A percentile compares a stretch with the other conserved stretches of the same genome.
Conservation (phyloP, 495 filamentous ascomycete species). For the Hypoxylon trugodes region DNA sequence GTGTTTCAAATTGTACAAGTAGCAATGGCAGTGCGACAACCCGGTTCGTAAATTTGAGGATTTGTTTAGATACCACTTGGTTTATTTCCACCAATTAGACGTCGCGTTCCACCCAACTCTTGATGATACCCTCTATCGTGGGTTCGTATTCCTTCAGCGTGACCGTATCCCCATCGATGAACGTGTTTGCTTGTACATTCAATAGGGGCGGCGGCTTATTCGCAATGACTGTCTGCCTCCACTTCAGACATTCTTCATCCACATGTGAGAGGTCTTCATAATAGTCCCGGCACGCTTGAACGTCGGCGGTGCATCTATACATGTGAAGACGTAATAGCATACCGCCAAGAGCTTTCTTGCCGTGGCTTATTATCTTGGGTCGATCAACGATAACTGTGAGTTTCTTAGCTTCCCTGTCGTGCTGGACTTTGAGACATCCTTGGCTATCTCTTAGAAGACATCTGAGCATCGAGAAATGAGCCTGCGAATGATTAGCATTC, state of each 20-base stretch:
- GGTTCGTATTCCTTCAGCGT: slow-evolving; percentile 54
- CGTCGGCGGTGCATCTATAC: slow-evolving; percentile 58
- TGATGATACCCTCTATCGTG: slow-evolving; percentile 50
- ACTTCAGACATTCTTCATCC: slow-evolving; percentile 41
- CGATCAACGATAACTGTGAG: slow-evolving; percentile 50
- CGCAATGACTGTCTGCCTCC: neutral
- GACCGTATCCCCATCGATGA: slow-evolving; percentile 45
- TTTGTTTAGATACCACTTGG: neutral
- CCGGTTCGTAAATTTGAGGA: neutral
- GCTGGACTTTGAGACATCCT: slow-evolving; percentile 43
- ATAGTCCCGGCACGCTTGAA: slow-evolving; percentile 45
- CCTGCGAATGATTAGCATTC: slow-evolving; percentile 37
- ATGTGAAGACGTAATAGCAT: slow-evolving; percentile 57
- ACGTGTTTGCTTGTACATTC: slow-evolving; percentile 59
- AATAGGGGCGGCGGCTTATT: slow-evolving; percentile 39
- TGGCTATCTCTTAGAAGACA: slow-evolving; percentile 47
- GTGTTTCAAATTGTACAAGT: neutral
- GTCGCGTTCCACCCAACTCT: slow-evolving; percentile 53
- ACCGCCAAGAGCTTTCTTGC: slow-evolving; percentile 52
- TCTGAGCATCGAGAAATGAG: slow-evolving; percentile 54
- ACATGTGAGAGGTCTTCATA: slow-evolving; percentile 54
- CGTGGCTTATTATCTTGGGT: slow-evolving; percentile 47
- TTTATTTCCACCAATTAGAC: neutral
- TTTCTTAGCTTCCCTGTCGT: neutral
- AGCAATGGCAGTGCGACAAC: neutral